Evolutionary conservation across 108 stramenopile species (phyloP).

Genomic region (Cyclotella baltica): DNA sequence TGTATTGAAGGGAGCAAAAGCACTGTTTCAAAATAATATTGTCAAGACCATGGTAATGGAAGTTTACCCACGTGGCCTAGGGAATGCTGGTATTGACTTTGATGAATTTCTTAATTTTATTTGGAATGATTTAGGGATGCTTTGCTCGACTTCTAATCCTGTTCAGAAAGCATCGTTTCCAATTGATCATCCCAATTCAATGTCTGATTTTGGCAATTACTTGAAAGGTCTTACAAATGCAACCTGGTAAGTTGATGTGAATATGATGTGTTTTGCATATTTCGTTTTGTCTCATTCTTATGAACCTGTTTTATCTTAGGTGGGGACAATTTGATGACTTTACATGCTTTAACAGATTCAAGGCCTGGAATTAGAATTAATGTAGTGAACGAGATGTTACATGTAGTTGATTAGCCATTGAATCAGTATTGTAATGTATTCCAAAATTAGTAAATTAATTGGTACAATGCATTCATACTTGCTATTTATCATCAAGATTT

Average conservation of each 20-base stretch:
- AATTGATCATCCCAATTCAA: background rate
- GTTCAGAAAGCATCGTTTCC: background rate
- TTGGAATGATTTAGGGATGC: conserved; percentile 12
- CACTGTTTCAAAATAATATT: background rate
- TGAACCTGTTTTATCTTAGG: too few species aligned
- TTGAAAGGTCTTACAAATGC: conserved; percentile 2
- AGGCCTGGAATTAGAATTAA: conserved; percentile 1
- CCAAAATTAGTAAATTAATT: too few species aligned
- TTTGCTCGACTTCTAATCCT: background rate
- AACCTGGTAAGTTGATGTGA: too few species aligned
- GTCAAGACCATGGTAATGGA: conserved; percentile 10
- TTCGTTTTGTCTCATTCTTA: too few species aligned
- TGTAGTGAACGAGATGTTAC: too few species aligned
- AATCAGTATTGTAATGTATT: too few species aligned
- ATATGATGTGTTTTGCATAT: too few species aligned
- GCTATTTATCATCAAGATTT: too few species aligned
- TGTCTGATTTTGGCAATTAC: background rate
- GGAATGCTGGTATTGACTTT: conserved; percentile 6
- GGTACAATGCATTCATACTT: too few species aligned
- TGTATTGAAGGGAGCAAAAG: conserved; percentile 1
- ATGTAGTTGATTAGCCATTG: too few species aligned
- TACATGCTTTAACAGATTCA: conserved; percentile 1
- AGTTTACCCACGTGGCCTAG: conserved; percentile 11
- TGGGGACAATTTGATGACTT: conserved; percentile 18
- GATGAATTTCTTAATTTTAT: conserved; percentile 5